phyloP scores from a whole-genome alignment of 768 basidiomycete species.

The Tricholoma terreum region DNA sequence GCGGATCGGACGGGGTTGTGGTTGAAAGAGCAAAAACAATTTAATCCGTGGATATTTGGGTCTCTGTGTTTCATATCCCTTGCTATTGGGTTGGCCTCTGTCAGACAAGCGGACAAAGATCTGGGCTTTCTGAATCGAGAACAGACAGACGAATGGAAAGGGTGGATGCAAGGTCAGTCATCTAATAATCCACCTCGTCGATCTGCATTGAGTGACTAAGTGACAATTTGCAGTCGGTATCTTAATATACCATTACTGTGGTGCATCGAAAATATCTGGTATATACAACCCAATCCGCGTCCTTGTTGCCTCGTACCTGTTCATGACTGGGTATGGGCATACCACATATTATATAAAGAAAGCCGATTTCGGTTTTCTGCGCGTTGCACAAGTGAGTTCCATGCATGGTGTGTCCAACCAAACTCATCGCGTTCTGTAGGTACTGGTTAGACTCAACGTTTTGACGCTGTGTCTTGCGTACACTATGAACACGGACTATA shows the following conservation, averaged over 20 bases:
- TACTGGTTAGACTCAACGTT: constrained; percentile 80
- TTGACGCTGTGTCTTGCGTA: constrained; percentile 81
- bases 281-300: constrained; percentile 91
- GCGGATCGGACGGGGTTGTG: constrained; percentile 87
- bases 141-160: constrained; percentile 97
- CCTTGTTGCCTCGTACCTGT: constrained; percentile 84
- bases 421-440: constrained; percentile 34
- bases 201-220: constrained; percentile 1
- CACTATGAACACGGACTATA: constrained; percentile 89
- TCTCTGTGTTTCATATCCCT: constrained; percentile 55
- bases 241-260: constrained; percentile 89
- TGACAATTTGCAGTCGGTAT: constrained; percentile 59
- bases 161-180: constrained; percentile 91
- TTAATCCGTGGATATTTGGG: constrained; percentile 63
- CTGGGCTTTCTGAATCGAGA: constrained; percentile 87
- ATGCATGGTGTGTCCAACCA: background rate
- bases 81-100: constrained; percentile 55
- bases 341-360: constrained; percentile 88
- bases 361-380: constrained; percentile 77
- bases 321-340: constrained; percentile 93
- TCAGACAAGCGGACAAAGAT: constrained; percentile 76
- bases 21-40: constrained; percentile 89
- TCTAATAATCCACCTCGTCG: background rate
- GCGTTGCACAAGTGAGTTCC: constrained; percentile 62
- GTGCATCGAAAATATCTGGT: constrained; percentile 87